phyloP scores from a whole-genome alignment of 768 basidiomycete genomes.

The Mycena vulgaris region DNA sequence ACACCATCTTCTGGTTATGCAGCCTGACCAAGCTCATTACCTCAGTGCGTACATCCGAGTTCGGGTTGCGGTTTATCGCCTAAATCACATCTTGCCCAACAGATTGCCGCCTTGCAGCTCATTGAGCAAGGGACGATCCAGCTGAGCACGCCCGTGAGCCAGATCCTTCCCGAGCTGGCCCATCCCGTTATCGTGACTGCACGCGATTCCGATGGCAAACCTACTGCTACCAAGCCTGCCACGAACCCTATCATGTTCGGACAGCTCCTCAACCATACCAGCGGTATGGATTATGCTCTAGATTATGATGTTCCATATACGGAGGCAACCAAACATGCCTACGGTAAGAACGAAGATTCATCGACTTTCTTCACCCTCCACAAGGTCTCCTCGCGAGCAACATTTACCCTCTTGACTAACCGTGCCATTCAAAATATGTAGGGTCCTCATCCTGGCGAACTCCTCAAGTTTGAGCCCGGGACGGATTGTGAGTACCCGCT shows the following conservation, averaged over 20 bases:
- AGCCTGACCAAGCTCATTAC: conserved; percentile 55
- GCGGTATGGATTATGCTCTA: conserved; percentile 48
- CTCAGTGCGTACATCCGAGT: conserved; percentile 45
- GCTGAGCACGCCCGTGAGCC: conserved; percentile 42
- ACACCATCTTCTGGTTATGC: conserved; percentile 56
- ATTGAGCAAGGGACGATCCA: conserved; percentile 50
- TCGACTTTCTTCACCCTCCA: conserved; percentile 43
- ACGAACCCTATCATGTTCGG: conserved; percentile 41
- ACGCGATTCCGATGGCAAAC: conserved; percentile 35
- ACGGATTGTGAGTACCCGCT: conserved; percentile 42
- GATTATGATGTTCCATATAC: conserved; percentile 31
- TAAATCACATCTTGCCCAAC: background rate
- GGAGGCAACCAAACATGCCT: conserved; percentile 36
- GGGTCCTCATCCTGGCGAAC: conserved; percentile 44
- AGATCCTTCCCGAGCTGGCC: conserved; percentile 47
- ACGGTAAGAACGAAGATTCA: conserved; percentile 42
- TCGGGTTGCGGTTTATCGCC: no score
- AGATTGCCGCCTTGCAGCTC: conserved; percentile 51
- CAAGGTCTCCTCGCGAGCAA: conserved; percentile 30
- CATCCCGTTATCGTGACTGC: conserved; percentile 40
- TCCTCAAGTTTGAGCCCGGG: conserved; percentile 51
- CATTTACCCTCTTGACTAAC: background rate
- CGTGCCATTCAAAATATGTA: no score
- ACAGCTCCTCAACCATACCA: conserved; percentile 52
- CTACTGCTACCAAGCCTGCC: conserved; percentile 42